Percentiles rank a stretch among this genome's conserved stretches.
Conservation (phyloP, 192 early-diverging fungal genomes). For the Kappamyces sp. region DNA sequence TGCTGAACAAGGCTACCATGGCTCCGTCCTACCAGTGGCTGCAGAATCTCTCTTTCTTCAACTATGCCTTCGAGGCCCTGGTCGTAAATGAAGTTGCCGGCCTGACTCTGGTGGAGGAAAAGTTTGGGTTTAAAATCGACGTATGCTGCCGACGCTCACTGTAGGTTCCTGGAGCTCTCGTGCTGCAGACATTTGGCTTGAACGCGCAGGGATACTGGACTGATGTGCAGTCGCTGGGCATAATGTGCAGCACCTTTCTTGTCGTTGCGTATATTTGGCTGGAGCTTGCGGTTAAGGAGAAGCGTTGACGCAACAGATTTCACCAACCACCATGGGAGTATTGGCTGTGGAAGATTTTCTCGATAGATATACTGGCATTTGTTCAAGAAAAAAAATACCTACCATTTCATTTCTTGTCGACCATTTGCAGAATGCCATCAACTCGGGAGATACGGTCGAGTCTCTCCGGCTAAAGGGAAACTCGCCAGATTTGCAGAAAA, state of each 20-base stretch:
- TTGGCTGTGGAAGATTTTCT: slow-evolving; percentile 10
- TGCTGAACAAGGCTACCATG: slow-evolving; percentile 83
- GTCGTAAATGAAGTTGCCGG: slow-evolving; percentile 84
- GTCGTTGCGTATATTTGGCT: slow-evolving; percentile 70
- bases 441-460: background rate
- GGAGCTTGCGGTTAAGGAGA: slow-evolving; percentile 74
- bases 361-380: slow-evolving; percentile 4
- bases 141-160: slow-evolving; percentile 33
- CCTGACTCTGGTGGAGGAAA: slow-evolving; percentile 68
- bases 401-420: too few species aligned
- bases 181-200: slow-evolving; percentile 85
- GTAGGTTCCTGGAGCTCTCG: slow-evolving; percentile 73
- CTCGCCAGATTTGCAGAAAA: background rate
- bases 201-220: slow-evolving; percentile 75
- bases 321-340: background rate
- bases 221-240: slow-evolving; percentile 59
- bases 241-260: slow-evolving; percentile 58
- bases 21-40: slow-evolving; percentile 59
- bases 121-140: slow-evolving; percentile 77
- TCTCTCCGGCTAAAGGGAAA: background rate
- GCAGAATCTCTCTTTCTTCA: slow-evolving; percentile 76
- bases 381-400: slow-evolving; percentile 3
- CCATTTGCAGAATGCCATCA: background rate
- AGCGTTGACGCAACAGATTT: slow-evolving; percentile 61
- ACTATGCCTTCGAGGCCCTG: slow-evolving; percentile 83